Evolutionary conservation across 163 green algal genomes (phyloP).

Genomic region (Chloromonas sp.): DNA sequence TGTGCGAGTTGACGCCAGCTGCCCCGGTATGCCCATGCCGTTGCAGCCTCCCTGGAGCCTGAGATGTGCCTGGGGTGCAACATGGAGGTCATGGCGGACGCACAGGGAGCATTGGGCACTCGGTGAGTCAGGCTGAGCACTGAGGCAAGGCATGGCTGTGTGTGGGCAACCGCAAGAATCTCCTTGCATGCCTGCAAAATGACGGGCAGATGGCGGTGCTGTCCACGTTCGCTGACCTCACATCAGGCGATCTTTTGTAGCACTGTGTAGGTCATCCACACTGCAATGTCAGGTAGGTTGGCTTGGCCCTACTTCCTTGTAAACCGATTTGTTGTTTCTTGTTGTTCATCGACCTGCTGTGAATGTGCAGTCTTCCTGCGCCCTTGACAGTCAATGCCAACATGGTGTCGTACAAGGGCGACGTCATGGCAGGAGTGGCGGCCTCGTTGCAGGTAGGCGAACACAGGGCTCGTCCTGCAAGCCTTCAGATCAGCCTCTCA

Average conservation of each 20-base stretch:
- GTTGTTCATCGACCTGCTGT: no score
- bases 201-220: not conserved
- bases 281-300: not conserved
- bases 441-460: conserved; percentile 1
- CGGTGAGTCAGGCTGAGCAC: conserved; percentile 2
- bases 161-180: not conserved
- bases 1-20: no score
- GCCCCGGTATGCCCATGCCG: not conserved
- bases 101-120: not conserved
- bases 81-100: conserved; percentile 8
- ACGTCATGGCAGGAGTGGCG: not conserved
- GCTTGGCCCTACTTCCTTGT: no score
- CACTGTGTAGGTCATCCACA: no score
- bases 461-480: not conserved
- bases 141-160: not conserved
- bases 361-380: conserved; percentile 3
- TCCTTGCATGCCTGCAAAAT: not conserved
- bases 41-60: conserved; percentile 1
- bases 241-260: no score
- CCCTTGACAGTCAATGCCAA: conserved; percentile 1
- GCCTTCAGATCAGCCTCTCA: no score
- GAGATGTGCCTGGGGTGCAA: conserved; percentile 6
- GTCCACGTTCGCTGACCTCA: not conserved
- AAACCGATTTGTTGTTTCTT: no score
- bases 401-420: conserved; percentile 9